A percentile compares a stretch with the other conserved stretches of the same genome.
Conservation (phyloP, 768 basidiomycete species). For the Leucogyrophana mollusca region DNA sequence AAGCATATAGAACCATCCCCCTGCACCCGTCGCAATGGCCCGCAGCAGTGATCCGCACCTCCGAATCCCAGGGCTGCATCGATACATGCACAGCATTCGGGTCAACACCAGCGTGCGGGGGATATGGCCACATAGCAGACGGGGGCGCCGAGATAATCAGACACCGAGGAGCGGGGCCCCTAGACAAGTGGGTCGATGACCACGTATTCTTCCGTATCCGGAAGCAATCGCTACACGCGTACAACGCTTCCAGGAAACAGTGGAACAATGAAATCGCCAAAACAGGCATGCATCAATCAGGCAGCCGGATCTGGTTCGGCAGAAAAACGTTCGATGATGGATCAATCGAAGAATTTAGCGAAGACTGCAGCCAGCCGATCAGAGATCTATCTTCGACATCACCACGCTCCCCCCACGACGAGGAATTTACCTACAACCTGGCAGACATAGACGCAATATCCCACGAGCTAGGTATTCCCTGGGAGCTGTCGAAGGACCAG, state of each 20-base stretch:
- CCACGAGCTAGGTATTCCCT: slow-evolving; percentile 5
- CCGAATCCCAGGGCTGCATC: slow-evolving; percentile 3
- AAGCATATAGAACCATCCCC: slow-evolving; percentile 25
- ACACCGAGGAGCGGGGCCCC: neutral
- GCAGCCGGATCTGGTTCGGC: slow-evolving; percentile 6
- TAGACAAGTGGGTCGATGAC: slow-evolving; percentile 12
- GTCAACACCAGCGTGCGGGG: neutral
- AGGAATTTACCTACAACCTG: neutral
- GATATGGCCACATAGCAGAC: slow-evolving; percentile 8
- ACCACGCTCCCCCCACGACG: slow-evolving; percentile 1
- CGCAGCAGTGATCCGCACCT: slow-evolving; percentile 14
- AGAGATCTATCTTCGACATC: neutral
- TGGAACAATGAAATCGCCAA: neutral
- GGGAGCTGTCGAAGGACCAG: slow-evolving; percentile 14
- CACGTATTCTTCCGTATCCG: slow-evolving; percentile 11
- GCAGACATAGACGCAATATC: slow-evolving; percentile 3
- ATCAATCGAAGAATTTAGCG: neutral
- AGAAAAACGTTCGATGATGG: neutral
- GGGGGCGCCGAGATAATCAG: slow-evolving; percentile 3
- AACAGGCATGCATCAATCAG: neutral
- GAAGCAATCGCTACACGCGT: slow-evolving; percentile 6
- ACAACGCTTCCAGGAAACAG: neutral
- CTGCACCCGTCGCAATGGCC: slow-evolving; percentile 24
- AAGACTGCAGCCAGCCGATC: neutral
- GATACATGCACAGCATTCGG: slow-evolving; percentile 5